phyloP scores from a whole-genome alignment of 2,329 filamentous ascomycete genomes.

The Fusarium newnesense region DNA sequence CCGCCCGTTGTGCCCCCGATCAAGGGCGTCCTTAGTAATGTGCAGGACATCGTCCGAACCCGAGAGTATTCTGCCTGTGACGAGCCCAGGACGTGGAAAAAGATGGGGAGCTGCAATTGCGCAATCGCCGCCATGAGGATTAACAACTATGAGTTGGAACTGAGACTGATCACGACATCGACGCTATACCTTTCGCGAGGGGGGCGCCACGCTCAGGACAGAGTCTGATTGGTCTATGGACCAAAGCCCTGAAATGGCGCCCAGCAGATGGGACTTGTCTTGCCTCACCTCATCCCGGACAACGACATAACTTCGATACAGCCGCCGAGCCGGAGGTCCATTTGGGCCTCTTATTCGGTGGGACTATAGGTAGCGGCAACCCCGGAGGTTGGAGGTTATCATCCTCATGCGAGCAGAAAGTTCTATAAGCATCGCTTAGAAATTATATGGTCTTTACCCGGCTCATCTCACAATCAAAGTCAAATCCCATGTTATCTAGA shows the following conservation, averaged over 20 bases:
- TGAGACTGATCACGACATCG: conserved; percentile 62
- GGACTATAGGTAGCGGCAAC: conserved; percentile 17
- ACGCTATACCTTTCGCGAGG: conserved; percentile 62
- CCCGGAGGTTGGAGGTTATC: conserved; percentile 14
- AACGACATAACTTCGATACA: conserved; percentile 32
- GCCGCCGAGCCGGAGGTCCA: conserved; percentile 43
- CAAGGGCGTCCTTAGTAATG: conserved; percentile 44
- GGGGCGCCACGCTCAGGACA: conserved; percentile 33
- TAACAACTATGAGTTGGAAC: conserved; percentile 45
- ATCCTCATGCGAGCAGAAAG: not conserved
- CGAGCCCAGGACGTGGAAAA: conserved; percentile 35
- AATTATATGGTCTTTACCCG: conserved; percentile 3
- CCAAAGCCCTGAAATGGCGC: conserved; percentile 36
- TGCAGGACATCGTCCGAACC: conserved; percentile 34
- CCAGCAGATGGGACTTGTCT: conserved; percentile 40
- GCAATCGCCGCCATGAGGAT: conserved; percentile 50
- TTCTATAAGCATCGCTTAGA: conserved; percentile 16
- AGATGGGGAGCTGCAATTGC: conserved; percentile 48
- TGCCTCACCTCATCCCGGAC: conserved; percentile 39
- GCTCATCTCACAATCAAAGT: conserved; percentile 27
- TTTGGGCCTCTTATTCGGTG: conserved; percentile 18
- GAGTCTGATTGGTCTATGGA: conserved; percentile 50
- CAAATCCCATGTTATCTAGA: conserved; percentile 14
- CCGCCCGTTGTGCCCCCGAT: conserved; percentile 40
- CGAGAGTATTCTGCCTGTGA: conserved; percentile 36